Base-by-base conservation (phyloP, 345 rosid species). In the Carallia brachiata region DNA sequence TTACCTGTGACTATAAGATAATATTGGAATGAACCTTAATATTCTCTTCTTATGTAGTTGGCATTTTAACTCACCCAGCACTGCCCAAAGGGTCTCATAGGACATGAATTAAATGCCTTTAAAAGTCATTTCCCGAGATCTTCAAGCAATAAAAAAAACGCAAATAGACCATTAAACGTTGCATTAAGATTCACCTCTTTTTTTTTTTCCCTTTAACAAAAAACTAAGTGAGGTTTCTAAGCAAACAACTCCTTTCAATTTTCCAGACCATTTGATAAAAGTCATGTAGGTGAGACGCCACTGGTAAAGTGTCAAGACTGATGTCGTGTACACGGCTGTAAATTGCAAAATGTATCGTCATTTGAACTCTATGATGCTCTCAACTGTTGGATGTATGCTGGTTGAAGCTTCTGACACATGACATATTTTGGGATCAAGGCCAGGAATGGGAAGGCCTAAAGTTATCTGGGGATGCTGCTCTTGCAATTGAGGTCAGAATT, bases 351-450 rank as follows among this genome's bases (percentile, higher is more conserved):
- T 80, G 34, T 90, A 93, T 77, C 94, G 96, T 77, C 90, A 93
- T 76, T 76, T 90, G 85, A 89, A 90, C 52, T 81, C 83, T 8
- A 84, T 87, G 89, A 79, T 93, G 77, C 86, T 88, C 13, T 87
- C 92, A 4, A 89, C 98, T 6, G 87, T 77, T 57, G 94, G 97
- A 34, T 89, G 92, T 0, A 86, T 89, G 58, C 87, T 89, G 9
- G 98, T 91, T 58, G 92, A 91, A 83, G 92, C 98, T 7, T 65
- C 89, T 96, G 31, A 97, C 97, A 2, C 94, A 90, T 30, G 92
- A 90, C 84, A 92, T 86, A 9, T 93, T 88, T 62, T 93, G 98
- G 98, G 93, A 96, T 18, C 4, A 32, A 23, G 23, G 23, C 23
- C 23, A 23, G 23, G 23, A 23, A 23, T 23, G 96, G 52, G 98